Percentiles rank a stretch among this genome's conserved stretches.
Evolutionary conservation across 805 yeast genomes (phyloP).

Genomic region (Metschnikowia dekortorum): DNA sequence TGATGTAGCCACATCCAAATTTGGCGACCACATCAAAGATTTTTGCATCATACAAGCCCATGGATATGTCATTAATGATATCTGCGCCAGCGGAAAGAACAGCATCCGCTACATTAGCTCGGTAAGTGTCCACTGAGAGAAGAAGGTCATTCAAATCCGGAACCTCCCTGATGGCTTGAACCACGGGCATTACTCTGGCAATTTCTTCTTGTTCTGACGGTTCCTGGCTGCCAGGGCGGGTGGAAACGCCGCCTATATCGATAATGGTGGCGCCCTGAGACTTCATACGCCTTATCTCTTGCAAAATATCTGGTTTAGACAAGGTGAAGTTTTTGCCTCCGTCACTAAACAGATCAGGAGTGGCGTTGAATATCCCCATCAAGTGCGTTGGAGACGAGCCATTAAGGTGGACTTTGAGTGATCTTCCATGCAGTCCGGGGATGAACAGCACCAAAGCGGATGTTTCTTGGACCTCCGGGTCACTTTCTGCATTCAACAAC

Average conservation of each 20-base stretch:
- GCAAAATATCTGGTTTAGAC: conserved; percentile 38
- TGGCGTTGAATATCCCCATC: conserved; percentile 86
- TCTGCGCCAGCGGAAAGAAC: conserved; percentile 78
- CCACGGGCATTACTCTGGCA: conserved; percentile 63
- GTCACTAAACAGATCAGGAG: conserved; percentile 95
- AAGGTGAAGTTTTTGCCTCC: conserved; percentile 50
- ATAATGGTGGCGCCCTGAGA: conserved; percentile 65
- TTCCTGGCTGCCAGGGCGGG: conserved; percentile 76
- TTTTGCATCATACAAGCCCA: conserved; percentile 62
- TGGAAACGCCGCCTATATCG: conserved; percentile 91
- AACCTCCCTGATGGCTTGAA: conserved; percentile 53
- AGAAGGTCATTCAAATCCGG: conserved; percentile 39
- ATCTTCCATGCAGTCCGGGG: conserved; percentile 32
- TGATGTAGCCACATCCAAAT: conserved; percentile 67
- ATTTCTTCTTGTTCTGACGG: conserved; percentile 65
- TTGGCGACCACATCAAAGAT: conserved; percentile 70
- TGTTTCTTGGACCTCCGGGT: conserved; percentile 47
- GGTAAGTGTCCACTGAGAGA: conserved; percentile 85
- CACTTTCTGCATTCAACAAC: conserved; percentile 30
- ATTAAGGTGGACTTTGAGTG: conserved; percentile 40
- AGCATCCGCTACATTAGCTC: conserved; percentile 67
- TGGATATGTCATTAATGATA: conserved; percentile 86
- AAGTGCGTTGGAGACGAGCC: conserved; percentile 51
- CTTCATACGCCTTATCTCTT: conserved; percentile 47
- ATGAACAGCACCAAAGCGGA: conserved; percentile 45